Base-by-base conservation (phyloP, 164 flowering plant genomes). In the Tetrastigma voinierianum region DNA sequence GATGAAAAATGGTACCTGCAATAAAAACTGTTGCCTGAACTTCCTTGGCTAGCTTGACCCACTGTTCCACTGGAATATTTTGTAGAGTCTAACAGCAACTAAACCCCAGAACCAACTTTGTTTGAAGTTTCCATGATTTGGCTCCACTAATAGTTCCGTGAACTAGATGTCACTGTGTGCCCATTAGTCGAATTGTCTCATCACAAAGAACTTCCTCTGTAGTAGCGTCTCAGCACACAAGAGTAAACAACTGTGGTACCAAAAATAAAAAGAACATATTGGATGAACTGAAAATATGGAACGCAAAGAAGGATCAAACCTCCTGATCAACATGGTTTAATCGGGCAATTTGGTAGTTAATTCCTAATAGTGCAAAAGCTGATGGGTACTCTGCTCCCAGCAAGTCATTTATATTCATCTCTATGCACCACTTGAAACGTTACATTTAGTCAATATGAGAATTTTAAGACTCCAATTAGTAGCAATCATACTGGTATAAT, bases 161-260 rank as follows among this genome's bases (percentile, higher is more conserved):
- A 67, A 5, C 74, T 75, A 71, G 95, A 84, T 67, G 95, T 86
- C 64, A 90, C 45, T 46, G 88, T 88, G 75, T 89, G 95, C 64
- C 86, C 73, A 46, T 51, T 65, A 67, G 96, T 70, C 90, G 89
- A 64, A 85, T 72, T 54, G 95, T 88, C 75, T 89, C 96, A 18
- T 75, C 40, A 73, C 96, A 93, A 67, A 90, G 80, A 70, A 93
- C 96, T 81, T 93, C 98, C 75, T 93, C 96, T 16, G 91, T 86
- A 9, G 96, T 93, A 75, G n/a, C 89, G 98, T 66, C 98, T 84
- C 59, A 93, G 80, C 57, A 93, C 95, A 65, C n/a, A n/a, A n/a
- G n/a, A 90, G 83, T 59, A 95, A 90, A 62, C 87, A 93, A 59
- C 98, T 90, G 83, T 32, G 73, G n/a, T n/a, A 54, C 12, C 40